Conservation (phyloP, 2,329 filamentous ascomycete genomes). For the Hypoxylon sp. region DNA sequence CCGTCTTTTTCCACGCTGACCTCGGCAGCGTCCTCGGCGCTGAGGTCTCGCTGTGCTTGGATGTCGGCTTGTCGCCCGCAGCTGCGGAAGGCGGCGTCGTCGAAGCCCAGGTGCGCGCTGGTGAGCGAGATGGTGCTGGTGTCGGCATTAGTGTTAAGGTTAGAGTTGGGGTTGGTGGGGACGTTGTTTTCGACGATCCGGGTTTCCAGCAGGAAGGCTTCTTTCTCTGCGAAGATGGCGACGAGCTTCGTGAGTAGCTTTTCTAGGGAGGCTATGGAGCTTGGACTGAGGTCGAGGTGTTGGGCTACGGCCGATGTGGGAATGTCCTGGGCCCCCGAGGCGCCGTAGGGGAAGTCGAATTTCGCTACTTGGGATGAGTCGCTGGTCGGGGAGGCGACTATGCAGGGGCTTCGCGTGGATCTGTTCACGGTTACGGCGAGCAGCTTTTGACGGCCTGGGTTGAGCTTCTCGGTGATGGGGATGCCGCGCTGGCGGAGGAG, state of each 20-base stretch:
- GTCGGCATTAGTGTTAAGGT: conserved; percentile 33
- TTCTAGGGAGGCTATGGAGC: conserved; percentile 62
- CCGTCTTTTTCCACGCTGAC: conserved; percentile 76
- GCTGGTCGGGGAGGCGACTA: conserved; percentile 71
- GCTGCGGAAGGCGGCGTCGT: conserved; percentile 77
- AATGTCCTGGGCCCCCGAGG: conserved; percentile 60
- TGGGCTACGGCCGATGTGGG: conserved; percentile 60
- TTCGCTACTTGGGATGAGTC: conserved; percentile 61
- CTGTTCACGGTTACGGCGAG: conserved; percentile 78
- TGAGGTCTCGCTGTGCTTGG: conserved; percentile 68
- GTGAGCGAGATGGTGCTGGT: conserved; percentile 59
- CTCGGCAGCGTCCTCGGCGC: conserved; percentile 68
- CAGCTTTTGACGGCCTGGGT: conserved; percentile 61
- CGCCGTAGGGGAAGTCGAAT: conserved; percentile 74
- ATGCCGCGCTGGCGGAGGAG: conserved; percentile 69
- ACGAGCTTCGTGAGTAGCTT: conserved; percentile 69
- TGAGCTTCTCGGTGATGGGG: conserved; percentile 56
- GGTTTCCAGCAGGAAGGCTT: conserved; percentile 74
- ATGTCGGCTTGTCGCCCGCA: conserved; percentile 73
- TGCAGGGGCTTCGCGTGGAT: conserved; percentile 71
- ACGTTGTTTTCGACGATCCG: conserved; percentile 56
- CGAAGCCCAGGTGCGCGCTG: conserved; percentile 73
- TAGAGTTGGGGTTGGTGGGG: neutral
- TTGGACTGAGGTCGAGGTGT: conserved; percentile 68
- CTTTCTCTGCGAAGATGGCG: conserved; percentile 73